Evolutionary conservation across 257 asterid species (phyloP), one percentile per base, ranked within the genome.

Genomic region (Solanum peruvianum): DNA sequence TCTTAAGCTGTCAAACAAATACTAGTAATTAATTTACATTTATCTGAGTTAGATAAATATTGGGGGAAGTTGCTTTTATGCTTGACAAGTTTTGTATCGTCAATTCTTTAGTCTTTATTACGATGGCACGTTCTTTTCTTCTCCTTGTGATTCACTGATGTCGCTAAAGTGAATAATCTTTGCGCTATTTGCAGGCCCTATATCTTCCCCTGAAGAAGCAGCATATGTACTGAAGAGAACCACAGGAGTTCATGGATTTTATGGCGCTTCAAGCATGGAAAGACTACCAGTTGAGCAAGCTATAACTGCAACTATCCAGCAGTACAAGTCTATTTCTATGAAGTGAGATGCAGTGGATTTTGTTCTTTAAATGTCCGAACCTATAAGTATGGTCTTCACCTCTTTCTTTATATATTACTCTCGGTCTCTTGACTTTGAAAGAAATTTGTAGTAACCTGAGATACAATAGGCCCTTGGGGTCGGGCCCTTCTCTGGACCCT

Each of bases 251-350:
- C 97, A 97, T 89, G 99, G 99, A 84, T 97, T 97, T 91, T 97
- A 97, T 39, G 98, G 99, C 10, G 98, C 99, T 25, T 97, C 99
- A 66, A 97, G 99, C 87, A 89, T 97, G 93, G 99, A 97, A 93
- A 95, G 99, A 91, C 94, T 97, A 73, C 98, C 98, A n/a, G 98
- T 97, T 82, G 98, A 97, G 92, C 95, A 94, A 85, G 98, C 99
- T 64, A 94, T 97, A 66, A 93, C 95, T 86, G 87, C 93, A 86
- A 94, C 95, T 11, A 95, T 97, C 14, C 92, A 90, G 87, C 98
- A 93, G 87, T 94, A 94, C 91, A 97, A 97, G 88, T 91, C 97
- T 60, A 94, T 97, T 75, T 93, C 96, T 81, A 75, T 94, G 44
- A 82, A 89, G 58, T 93, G 80, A 93, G 70, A 52, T 41, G 25